These are phyloP conservation scores for Rhododendron kiyosumense DNA, from an alignment of 148 eudicot genomes.

Conservation along the genomic window DNA sequence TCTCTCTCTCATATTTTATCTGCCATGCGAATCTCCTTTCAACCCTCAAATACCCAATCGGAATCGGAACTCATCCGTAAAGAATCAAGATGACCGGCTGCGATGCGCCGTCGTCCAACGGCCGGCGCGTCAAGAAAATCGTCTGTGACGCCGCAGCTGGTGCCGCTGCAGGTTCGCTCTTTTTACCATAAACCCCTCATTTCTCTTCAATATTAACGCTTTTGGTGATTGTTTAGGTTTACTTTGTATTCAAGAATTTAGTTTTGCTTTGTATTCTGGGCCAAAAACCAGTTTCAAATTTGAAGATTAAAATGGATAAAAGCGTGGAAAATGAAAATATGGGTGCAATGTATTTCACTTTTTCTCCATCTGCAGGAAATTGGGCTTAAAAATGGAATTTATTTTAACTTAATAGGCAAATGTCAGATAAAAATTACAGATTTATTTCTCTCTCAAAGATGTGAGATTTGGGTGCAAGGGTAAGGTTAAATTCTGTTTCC, in stretches of 20 bases:
- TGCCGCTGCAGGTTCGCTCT: slow-evolving; percentile 57
- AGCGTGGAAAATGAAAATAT: not conserved
- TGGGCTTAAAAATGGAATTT: not conserved
- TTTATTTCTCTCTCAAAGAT: not conserved
- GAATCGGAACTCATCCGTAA: not conserved
- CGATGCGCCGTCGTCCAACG: slow-evolving; percentile 26
- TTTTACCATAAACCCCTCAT: not conserved
- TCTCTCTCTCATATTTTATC: not conserved
- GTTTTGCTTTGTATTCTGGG: not conserved
- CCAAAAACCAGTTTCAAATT: not conserved
- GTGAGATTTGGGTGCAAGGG: not conserved
- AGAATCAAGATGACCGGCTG: slow-evolving; percentile 21
- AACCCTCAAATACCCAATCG: not conserved
- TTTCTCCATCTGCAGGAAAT: not conserved
- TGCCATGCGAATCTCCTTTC: not conserved
- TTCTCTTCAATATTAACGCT: not conserved
- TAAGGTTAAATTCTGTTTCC: not conserved
- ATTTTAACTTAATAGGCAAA: not conserved
- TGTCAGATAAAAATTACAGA: not conserved
- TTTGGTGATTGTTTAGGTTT: not conserved
- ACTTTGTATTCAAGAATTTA: not conserved
- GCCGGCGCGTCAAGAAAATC: slow-evolving; percentile 34
- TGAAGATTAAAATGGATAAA: not conserved
- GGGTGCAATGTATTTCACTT: not conserved
- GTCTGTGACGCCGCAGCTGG: slow-evolving; percentile 68